These are phyloP conservation scores for Sphenostylis stenocarpa DNA, from an alignment of 306 rosid genomes.

Conservation along the genomic window DNA sequence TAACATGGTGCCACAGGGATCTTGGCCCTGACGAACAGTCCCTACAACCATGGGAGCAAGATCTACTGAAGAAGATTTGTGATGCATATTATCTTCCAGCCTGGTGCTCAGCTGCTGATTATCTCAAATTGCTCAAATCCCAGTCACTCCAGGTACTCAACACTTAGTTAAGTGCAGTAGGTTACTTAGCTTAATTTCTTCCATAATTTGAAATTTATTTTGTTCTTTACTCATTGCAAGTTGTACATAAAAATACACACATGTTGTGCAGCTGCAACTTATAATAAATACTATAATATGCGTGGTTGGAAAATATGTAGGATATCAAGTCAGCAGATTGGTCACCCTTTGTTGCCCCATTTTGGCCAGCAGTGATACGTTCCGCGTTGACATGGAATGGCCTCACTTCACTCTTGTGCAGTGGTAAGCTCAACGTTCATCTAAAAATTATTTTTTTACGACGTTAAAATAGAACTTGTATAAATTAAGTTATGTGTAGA, in stretches of 20 bases:
- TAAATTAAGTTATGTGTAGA: too few species aligned
- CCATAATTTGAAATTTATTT: background rate
- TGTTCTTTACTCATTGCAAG: too few species aligned
- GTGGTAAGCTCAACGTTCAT: conserved; percentile 48
- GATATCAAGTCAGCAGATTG: conserved; percentile 82
- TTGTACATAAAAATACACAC: too few species aligned
- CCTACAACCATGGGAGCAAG: conserved; percentile 66
- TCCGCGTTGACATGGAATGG: conserved; percentile 86
- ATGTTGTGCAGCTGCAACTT: too few species aligned
- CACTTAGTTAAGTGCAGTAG: background rate
- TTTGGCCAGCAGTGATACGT: conserved; percentile 95
- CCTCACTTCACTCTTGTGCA: conserved; percentile 62
- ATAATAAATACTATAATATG: background rate
- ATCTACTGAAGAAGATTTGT: conserved; percentile 74
- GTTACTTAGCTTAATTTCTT: background rate
- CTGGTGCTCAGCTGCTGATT: conserved; percentile 91
- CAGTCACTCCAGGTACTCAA: conserved; percentile 52
- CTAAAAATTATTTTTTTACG: too few species aligned
- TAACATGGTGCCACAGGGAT: conserved; percentile 97
- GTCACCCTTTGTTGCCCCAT: conserved; percentile 81
- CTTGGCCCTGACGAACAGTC: conserved; percentile 65
- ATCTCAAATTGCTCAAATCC: conserved; percentile 61
- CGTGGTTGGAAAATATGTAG: conserved; percentile 37
- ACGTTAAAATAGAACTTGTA: too few species aligned
- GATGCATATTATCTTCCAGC: conserved; percentile 83